A percentile compares a stretch with the other conserved stretches of the same genome.
phyloP scores from a whole-genome alignment of 192 early-diverging fungal species.

The Podila clonocystis region DNA sequence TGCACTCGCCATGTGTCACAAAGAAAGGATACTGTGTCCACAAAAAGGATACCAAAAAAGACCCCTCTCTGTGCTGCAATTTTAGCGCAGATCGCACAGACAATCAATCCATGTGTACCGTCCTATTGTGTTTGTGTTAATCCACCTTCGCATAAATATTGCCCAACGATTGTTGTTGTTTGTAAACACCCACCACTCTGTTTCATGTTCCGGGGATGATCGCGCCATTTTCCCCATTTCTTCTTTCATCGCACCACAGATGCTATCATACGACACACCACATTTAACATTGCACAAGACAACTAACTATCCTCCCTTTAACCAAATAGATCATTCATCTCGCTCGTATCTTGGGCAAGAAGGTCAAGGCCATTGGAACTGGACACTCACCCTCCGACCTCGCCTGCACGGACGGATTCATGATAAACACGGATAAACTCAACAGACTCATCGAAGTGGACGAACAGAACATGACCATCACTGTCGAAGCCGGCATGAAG shows the following conservation, averaged over 20 bases:
- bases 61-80: not conserved
- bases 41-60: not conserved
- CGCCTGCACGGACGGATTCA: constrained; percentile 69
- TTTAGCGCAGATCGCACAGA: not conserved
- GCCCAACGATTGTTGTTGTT: too few species aligned
- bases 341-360: constrained; percentile 52
- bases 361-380: constrained; percentile 72
- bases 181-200: too few species aligned
- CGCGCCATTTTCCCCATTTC: too few species aligned
- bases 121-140: not conserved
- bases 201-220: too few species aligned
- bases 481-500: constrained; percentile 74
- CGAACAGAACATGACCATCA: constrained; percentile 54
- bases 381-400: constrained; percentile 83
- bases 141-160: too few species aligned
- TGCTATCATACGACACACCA: too few species aligned
- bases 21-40: not conserved
- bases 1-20: too few species aligned
- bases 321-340: constrained; percentile 55
- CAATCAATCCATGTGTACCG: not conserved
- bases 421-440: constrained; percentile 78
- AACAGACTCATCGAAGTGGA: constrained; percentile 62
- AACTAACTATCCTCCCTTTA: too few species aligned
- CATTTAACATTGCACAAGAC: too few species aligned
- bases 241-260: too few species aligned